Base-by-base conservation (phyloP, 805 yeast species). In the Suhomyces sp. region DNA sequence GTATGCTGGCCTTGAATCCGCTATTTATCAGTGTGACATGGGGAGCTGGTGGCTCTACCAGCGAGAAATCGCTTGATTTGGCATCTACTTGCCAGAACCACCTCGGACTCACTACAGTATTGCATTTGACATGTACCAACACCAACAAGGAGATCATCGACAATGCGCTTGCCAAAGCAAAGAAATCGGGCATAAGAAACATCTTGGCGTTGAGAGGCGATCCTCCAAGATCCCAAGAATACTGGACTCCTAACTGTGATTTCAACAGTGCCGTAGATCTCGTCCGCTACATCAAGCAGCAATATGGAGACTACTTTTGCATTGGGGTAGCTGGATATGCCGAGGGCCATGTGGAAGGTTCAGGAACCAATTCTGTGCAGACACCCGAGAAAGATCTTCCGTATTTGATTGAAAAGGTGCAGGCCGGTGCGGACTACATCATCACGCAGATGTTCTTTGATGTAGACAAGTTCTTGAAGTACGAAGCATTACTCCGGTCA, bases 1-100 rank as follows among this genome's bases (percentile, higher is more conserved):
- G 99, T 63, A 87, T 94, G 92, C 84, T 89, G 57, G 87, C 87
- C 3, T 72, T 94, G 56, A 92, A 91, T 52, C 98, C 98, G 3
- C 73, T 87, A 13, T 96, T 94, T 67, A 86, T 93, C 51, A 90
- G 97, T 3, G 87, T 94, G 12, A 94, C 99, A 0, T 94, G 98
- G 97, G 99, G 98, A 33, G 98, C 99, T 5, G 98, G 98, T 41
- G 99, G 99, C 2, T 85, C 96, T 5, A 90, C 97, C 8, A 84
- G 93, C 46, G 87, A 83, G 47, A 91, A 90, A 72, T 89, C 97
- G 0, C 69, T 94, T 54, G 93, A 89, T 44, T 76, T 94, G 53
- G 97, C 97, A 1, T 75, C 82, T 23, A 79, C 88, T 2, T 87
- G 96, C 60, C 90, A 88, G 62, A 72, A 79, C 46, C 90, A 86